Conservation (phyloP, 208 protist genomes). For the Crithidia fasciculata region DNA sequence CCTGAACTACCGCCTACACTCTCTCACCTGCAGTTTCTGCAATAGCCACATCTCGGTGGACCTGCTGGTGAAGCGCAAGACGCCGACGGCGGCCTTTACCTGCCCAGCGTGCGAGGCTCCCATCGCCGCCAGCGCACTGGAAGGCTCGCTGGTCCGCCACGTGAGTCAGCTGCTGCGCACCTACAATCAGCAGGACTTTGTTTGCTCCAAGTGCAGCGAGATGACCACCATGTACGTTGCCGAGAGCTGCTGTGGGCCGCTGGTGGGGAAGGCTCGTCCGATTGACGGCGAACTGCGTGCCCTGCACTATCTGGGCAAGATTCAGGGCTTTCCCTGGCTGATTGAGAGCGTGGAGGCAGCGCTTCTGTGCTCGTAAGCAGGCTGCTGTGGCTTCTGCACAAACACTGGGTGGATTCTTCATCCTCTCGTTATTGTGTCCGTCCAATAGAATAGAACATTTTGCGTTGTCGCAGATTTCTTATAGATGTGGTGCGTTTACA, state of each 20-base stretch:
- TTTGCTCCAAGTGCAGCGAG: conserved; percentile 84
- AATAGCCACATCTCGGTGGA: conserved; percentile 68
- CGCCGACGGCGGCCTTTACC: conserved; percentile 36
- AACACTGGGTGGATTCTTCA: too few species aligned
- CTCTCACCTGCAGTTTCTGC: conserved; percentile 82
- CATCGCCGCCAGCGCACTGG: conserved; percentile 59
- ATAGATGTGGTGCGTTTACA: too few species aligned
- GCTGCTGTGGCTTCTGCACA: conserved; percentile 6
- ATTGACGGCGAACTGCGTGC: conserved; percentile 60
- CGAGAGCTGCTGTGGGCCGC: conserved; percentile 83
- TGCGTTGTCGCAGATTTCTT: too few species aligned
- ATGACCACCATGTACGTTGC: conserved; percentile 64
- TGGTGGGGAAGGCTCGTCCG: conserved; percentile 64
- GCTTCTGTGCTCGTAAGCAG: conserved; percentile 47
- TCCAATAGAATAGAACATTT: too few species aligned
- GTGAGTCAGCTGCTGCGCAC: conserved; percentile 66
- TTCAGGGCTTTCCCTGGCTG: conserved; percentile 75
- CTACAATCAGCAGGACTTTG: conserved; percentile 85
- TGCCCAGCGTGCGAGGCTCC: conserved; percentile 80
- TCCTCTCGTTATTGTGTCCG: too few species aligned
- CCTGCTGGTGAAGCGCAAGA: conserved; percentile 42
- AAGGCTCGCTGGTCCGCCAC: conserved; percentile 80
- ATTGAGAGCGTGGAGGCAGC: conserved; percentile 69
- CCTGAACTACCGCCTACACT: conserved; percentile 36
- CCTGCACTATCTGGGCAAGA: conserved; percentile 62